Evolutionary conservation across 352 stramenopile species (phyloP).

Genomic region (Phytopythium kandeliae): DNA sequence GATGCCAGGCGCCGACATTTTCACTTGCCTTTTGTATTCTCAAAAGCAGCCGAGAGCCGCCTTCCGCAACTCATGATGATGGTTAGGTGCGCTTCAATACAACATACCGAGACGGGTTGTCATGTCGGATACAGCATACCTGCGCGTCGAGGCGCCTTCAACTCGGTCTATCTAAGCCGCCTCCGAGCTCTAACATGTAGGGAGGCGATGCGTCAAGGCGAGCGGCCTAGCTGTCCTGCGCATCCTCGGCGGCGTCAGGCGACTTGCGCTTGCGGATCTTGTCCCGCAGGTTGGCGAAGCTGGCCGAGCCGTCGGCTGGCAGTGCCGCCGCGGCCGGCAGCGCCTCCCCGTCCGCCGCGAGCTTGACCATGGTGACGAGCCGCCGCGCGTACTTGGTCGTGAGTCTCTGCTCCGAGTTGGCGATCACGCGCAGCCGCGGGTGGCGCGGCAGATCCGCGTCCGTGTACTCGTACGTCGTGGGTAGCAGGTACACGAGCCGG

Average conservation of each 20-base stretch:
- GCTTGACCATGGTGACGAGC: conserved; percentile 87
- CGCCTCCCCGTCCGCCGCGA: conserved; percentile 4
- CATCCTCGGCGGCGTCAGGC: conserved; percentile 18
- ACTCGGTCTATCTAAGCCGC: too few relatives aligned
- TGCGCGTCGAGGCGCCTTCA: too few relatives aligned
- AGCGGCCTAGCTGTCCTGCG: conserved; percentile 5
- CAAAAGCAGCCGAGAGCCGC: too few relatives aligned
- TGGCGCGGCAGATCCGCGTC: conserved; percentile 76
- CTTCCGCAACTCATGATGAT: too few relatives aligned
- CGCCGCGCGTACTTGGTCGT: conserved; percentile 78
- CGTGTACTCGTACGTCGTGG: conserved; percentile 79
- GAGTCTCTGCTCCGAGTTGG: conserved; percentile 83
- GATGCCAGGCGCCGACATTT: background rate
- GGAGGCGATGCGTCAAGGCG: too few relatives aligned
- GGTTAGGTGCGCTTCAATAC: too few relatives aligned
- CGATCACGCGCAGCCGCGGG: conserved; percentile 52
- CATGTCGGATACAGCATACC: background rate
- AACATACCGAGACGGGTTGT: too few relatives aligned
- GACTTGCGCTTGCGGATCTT: conserved; percentile 74
- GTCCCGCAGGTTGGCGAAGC: conserved; percentile 66
- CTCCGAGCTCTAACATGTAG: too few relatives aligned
- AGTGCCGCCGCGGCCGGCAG: conserved; percentile 8
- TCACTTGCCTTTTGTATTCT: too few relatives aligned
- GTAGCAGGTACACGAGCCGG: conserved; percentile 83
- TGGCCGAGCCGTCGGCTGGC: conserved; percentile 28